Base-by-base conservation (phyloP, 176 grass and related monocot genomes). In the Carex parvula region DNA sequence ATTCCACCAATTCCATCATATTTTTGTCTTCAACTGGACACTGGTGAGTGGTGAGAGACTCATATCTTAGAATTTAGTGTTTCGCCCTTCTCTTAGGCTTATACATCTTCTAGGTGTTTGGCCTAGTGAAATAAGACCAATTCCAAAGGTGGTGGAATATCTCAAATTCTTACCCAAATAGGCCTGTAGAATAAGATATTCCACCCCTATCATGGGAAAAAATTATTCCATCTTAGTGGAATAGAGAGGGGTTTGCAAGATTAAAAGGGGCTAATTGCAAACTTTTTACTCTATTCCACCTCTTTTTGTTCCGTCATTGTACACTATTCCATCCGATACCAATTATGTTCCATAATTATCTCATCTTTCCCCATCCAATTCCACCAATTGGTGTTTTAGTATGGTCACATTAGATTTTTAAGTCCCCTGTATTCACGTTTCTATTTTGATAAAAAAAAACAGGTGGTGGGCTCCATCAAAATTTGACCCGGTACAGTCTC, bases 391-490 rank as follows among this genome's bases (percentile, higher is more conserved):
- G 29, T 29, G 29, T 29, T 29, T 29, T 29, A 29, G 57, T 7
- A 60, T 6, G 55, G 21, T n/a, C 60, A 2, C 4, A n/a, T 9
- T 50, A 17, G 4, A 33, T 67, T 35, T 6, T 50, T 81, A 33
- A 8, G 24, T 79, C 6, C 0, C 22, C 1, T 73, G 18, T 8
- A 48, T 55, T 29, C 7, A 58, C 15, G 67, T 26, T 85, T 58
- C 17, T 83, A 3, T 35, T 79, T 83, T 87, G 10, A n/a, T 83
- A 66, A 37, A 16, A 81, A n/a, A 16, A 64, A 81, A 44, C 6
- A 98, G 95, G 92, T 98, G 95, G 95, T 98, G 89, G 89, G 87
- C 92, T 44, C 86, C 92, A 83, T 93, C 92, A 12, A 98, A 94
- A 71, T 98, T 98, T 76, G 87, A 98, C 90, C 92, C 91, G 35